phyloP scores from a whole-genome alignment of 768 basidiomycete species.

The Leccinum rimulosum region DNA sequence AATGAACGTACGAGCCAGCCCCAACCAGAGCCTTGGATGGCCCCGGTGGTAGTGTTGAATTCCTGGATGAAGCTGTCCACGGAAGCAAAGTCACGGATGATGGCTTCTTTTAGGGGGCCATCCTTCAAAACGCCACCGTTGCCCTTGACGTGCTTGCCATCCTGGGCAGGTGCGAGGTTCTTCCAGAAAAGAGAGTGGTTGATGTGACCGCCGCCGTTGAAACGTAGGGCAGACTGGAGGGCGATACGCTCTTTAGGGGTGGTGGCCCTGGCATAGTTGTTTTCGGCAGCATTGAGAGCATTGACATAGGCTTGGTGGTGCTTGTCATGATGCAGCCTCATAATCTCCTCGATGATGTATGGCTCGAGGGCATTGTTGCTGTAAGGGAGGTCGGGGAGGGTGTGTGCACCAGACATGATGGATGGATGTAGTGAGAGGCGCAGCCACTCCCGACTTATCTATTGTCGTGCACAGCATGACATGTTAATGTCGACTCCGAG shows the following conservation, averaged over 20 bases:
- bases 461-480: constrained; percentile 21
- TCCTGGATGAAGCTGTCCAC: constrained; percentile 74
- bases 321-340: constrained; percentile 92
- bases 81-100: constrained; percentile 63
- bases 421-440: constrained; percentile 4
- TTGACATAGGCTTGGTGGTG: constrained; percentile 96
- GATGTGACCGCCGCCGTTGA: constrained; percentile 56
- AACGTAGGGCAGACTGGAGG: constrained; percentile 24
- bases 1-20: constrained; percentile 81
- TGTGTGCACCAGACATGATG: constrained; percentile 45
- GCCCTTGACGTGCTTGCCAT: constrained; percentile 52
- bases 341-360: constrained; percentile 86
- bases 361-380: constrained; percentile 90
- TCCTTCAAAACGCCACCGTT: constrained; percentile 59
- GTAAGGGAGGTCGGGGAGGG: constrained; percentile 76
- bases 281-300: constrained; percentile 65
- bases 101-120: constrained; percentile 69
- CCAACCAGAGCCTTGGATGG: constrained; percentile 93
- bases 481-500: neutral
- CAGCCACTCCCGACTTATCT: neutral
- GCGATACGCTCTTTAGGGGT: constrained; percentile 53
- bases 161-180: constrained; percentile 71
- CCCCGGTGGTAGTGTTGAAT: constrained; percentile 82
- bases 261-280: constrained; percentile 62
- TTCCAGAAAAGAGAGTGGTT: constrained; percentile 98